Evolutionary conservation across 148 eudicot species (phyloP).

Genomic region (Silene latifolia): DNA sequence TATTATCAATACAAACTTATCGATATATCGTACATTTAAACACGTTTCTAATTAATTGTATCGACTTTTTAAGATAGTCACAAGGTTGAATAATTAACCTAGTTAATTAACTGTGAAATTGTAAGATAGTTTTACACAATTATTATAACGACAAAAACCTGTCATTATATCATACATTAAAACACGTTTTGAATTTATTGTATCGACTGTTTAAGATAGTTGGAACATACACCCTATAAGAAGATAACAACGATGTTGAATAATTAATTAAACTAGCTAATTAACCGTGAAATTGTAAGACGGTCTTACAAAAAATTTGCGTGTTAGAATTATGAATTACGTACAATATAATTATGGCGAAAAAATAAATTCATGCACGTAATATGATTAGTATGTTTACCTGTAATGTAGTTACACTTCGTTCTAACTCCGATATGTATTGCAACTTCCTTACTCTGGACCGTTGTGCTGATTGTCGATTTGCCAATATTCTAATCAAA

Average conservation of each 20-base stretch:
- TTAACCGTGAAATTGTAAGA: no score
- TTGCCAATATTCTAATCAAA: slow-evolving; percentile 69
- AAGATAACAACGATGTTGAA: no score
- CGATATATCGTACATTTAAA: not conserved
- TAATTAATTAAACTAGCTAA: no score
- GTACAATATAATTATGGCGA: not conserved
- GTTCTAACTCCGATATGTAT: slow-evolving; percentile 91
- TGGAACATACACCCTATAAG: no score
- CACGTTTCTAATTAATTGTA: not conserved
- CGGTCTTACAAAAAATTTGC: not conserved
- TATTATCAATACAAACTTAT: not conserved
- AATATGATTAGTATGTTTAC: slow-evolving; percentile 24
- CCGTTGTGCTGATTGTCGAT: slow-evolving; percentile 94
- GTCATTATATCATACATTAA: no score
- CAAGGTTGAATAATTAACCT: no score
- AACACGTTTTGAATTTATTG: no score
- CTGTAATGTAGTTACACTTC: slow-evolving; percentile 85
- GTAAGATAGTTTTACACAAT: not conserved
- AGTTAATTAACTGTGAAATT: no score
- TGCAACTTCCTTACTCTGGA: slow-evolving; percentile 93
- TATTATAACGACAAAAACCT: no score
- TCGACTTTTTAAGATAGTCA: not conserved
- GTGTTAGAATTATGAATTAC: not conserved
- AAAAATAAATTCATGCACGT: not conserved
- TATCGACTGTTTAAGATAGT: no score